Evolutionary conservation across 2,329 filamentous ascomycete genomes (phyloP), one percentile per base, ranked within the genome.

Genomic region (Teratosphaeria viscida): DNA sequence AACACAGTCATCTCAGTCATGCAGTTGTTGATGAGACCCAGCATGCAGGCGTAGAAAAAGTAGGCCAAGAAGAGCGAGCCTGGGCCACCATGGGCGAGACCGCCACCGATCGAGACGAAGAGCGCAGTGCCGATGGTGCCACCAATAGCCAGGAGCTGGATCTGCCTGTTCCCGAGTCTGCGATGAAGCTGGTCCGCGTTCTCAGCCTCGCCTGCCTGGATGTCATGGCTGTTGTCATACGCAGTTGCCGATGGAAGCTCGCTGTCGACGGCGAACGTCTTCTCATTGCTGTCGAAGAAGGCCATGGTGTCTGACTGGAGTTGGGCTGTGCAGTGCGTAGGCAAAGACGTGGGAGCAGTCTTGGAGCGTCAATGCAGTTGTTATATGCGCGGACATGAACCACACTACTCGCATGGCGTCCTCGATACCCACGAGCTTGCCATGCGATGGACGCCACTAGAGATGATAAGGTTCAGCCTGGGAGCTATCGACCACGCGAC

Each of bases 1-100:
- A 81, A 81, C 43, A 79, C 77, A 34, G 76, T 80, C 84, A 87
- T 87, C 70, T 87, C 85, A 8, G 85, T 84, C 61, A 86, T 77
- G 62, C 79, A 80, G 68, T 86, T 87, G 77, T 86, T 86, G 68
- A 87, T 81, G 54, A 85, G 74, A 27, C 76, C 84, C 61, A 87
- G 76, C 58, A 86, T 67, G 66, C 75, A 70, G 47, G 76, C 76
- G 69, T 86, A 85, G 53, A 84, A 63, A 35, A 77, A 75, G 68
- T 82, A 87, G 47, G 81, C 83, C 60, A 87, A 68, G 62, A 88
- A 76, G 49, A 87, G 73, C 60, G 77, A 80, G 55, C 73, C 78
- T 8, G 80, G 79, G 23, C 80, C 79, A 52, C 76, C 80, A 56
- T 74, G 74, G 62, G 74, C 74, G 32, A 82, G 73, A 61, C 82